Conservation (phyloP, 1,284 basidiomycete species). For the Microbotryum saponariae region DNA sequence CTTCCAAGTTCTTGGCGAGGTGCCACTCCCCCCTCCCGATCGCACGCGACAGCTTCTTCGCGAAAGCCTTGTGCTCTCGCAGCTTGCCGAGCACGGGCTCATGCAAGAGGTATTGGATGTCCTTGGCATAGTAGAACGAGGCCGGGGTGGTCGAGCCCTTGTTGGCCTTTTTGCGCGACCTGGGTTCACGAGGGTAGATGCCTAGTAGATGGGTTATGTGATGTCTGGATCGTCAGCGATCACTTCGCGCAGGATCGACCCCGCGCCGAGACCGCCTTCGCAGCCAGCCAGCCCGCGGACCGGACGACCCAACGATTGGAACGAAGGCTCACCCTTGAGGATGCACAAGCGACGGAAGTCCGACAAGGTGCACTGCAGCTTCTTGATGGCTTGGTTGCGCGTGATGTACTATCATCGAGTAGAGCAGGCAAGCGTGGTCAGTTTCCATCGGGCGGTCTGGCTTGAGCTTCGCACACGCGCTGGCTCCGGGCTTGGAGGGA, state of each 20-base stretch:
- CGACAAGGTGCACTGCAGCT: constrained; percentile 87
- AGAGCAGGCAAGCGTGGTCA: not conserved
- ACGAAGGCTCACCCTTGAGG: constrained; percentile 67
- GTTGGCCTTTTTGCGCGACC: constrained; percentile 86
- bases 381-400: constrained; percentile 61
- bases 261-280: not conserved
- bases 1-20: constrained; percentile 86
- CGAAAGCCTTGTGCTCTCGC: constrained; percentile 96
- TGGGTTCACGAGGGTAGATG: constrained; percentile 94
- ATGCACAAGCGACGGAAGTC: constrained; percentile 98
- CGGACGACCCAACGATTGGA: not conserved
- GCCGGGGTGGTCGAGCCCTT: constrained; percentile 95
- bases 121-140: constrained; percentile 92
- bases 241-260: not conserved
- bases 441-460: not conserved
- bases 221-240: constrained; percentile 6
- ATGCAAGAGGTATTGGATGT: constrained; percentile 94
- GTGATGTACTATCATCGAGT: constrained; percentile 49
- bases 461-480: constrained; percentile 1
- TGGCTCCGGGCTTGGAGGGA: not conserved
- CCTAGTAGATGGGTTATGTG: constrained; percentile 48
- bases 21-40: constrained; percentile 92
- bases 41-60: constrained; percentile 91
- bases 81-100: constrained; percentile 94
- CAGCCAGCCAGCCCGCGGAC: not conserved